Evolutionary conservation across 768 basidiomycete species (phyloP).

Genomic region (Xerocomus brunneocitrinus): DNA sequence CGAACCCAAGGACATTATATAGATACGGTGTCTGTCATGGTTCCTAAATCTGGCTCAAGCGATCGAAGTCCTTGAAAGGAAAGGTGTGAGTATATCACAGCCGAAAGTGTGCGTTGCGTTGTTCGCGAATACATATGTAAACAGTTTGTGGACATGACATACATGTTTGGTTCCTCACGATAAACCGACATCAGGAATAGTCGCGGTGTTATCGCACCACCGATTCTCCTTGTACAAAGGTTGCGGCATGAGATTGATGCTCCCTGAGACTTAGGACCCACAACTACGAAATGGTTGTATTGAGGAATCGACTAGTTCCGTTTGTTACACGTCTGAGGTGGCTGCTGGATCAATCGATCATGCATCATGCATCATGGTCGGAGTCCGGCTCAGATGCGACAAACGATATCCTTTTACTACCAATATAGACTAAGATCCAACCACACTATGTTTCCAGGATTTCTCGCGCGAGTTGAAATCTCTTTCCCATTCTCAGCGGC

Average conservation of each 20-base stretch:
- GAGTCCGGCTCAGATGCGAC: background rate
- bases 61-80: slow-evolving; percentile 2
- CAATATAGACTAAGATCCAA: background rate
- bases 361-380: too few relatives aligned
- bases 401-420: background rate
- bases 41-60: slow-evolving; percentile 5
- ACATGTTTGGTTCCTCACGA: background rate
- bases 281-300: background rate
- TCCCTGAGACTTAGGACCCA: background rate
- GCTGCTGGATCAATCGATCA: background rate
- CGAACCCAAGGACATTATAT: slow-evolving; percentile 16
- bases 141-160: background rate
- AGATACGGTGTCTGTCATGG: slow-evolving; percentile 1
- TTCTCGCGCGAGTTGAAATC: background rate
- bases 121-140: slow-evolving; percentile 2
- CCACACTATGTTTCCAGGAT: background rate
- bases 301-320: too few relatives aligned
- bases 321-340: background rate
- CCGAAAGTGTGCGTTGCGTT: slow-evolving; percentile 4
- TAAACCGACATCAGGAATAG: background rate
- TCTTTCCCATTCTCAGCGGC: slow-evolving; percentile 2
- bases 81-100: slow-evolving; percentile 10
- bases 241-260: background rate
- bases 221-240: background rate
- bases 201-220: background rate